These are phyloP conservation scores for Lodderomyces pseudojiufengensis DNA, from an alignment of 1,139 yeast species.

Conservation along the genomic window DNA sequence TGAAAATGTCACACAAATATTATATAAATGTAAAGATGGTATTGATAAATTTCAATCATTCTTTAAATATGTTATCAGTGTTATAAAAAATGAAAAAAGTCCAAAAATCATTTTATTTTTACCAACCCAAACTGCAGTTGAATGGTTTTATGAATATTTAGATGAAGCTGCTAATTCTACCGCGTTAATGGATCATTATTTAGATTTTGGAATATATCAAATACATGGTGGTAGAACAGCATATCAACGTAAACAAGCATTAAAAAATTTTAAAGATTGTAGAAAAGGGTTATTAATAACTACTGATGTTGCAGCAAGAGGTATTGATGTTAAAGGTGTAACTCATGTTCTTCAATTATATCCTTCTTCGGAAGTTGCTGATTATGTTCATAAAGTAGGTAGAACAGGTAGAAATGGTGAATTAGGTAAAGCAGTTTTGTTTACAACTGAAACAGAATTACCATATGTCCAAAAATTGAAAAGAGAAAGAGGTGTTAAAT, in stretches of 20 bases:
- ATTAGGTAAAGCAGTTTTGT: conserved; percentile 62
- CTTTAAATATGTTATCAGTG: conserved; percentile 42
- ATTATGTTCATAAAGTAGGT: conserved; percentile 90
- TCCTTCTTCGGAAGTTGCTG: conserved; percentile 68
- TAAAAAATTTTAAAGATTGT: conserved; percentile 50
- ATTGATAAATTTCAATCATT: conserved; percentile 54
- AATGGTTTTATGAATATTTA: conserved; percentile 27
- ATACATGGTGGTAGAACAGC: conserved; percentile 50
- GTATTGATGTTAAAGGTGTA: conserved; percentile 89
- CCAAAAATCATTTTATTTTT: conserved; percentile 81
- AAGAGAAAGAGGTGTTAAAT: conserved; percentile 46
- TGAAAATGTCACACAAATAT: conserved; percentile 68
- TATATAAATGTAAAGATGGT: conserved; percentile 47
- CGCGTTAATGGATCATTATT: background rate
- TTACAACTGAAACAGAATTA: conserved; percentile 44
- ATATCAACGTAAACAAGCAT: conserved; percentile 8
- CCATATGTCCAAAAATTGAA: conserved; percentile 44
- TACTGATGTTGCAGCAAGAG: conserved; percentile 95
- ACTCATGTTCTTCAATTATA: conserved; percentile 78
- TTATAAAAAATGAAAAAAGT: conserved; percentile 18
- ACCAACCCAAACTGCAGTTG: conserved; percentile 73
- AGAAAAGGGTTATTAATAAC: conserved; percentile 63
- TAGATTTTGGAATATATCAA: conserved; percentile 4
- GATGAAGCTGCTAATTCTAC: background rate
- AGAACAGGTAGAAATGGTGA: conserved; percentile 95